Conservation (phyloP, 2,329 filamentous ascomycete genomes). For the Alternaria incomplexa region DNA sequence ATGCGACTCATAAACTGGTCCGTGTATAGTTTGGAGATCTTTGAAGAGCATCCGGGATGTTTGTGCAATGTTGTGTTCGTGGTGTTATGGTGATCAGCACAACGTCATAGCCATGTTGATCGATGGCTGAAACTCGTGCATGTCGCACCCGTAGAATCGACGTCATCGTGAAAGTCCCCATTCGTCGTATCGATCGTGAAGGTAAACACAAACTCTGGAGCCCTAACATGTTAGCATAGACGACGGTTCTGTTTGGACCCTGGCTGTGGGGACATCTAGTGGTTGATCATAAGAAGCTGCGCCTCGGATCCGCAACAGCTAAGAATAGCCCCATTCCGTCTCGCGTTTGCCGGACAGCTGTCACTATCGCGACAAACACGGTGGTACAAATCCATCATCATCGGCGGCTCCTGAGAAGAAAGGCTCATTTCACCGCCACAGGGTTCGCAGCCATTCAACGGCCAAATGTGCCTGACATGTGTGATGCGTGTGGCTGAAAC, state of each 20-base stretch:
- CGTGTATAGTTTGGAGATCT: not conserved
- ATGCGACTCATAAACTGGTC: not conserved
- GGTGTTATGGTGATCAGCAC: not conserved
- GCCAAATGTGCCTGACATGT: constrained; percentile 1
- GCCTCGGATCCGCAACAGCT: constrained; percentile 5
- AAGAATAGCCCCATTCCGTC: constrained; percentile 1
- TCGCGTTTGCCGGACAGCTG: not conserved
- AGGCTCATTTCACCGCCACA: constrained; percentile 1
- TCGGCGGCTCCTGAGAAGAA: not conserved
- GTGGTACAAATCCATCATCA: not conserved
- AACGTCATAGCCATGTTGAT: not conserved
- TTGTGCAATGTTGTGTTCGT: not conserved
- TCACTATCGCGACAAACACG: not conserved
- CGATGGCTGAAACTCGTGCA: not conserved
- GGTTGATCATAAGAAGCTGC: constrained; percentile 4
- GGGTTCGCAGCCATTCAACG: constrained; percentile 5
- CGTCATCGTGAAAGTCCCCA: not conserved
- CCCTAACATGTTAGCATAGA: not conserved
- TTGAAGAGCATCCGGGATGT: not conserved
- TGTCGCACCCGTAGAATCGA: not conserved
- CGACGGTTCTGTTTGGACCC: constrained; percentile 5
- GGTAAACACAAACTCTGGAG: not conserved
- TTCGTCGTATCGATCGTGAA: not conserved
- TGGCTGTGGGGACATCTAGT: constrained; percentile 4
- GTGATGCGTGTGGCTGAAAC: constrained; percentile 9